Evolutionary conservation across 2,329 filamentous ascomycete genomes (phyloP), one percentile per base, ranked within the genome.

Genomic region (Chrysoporthe puriensis): DNA sequence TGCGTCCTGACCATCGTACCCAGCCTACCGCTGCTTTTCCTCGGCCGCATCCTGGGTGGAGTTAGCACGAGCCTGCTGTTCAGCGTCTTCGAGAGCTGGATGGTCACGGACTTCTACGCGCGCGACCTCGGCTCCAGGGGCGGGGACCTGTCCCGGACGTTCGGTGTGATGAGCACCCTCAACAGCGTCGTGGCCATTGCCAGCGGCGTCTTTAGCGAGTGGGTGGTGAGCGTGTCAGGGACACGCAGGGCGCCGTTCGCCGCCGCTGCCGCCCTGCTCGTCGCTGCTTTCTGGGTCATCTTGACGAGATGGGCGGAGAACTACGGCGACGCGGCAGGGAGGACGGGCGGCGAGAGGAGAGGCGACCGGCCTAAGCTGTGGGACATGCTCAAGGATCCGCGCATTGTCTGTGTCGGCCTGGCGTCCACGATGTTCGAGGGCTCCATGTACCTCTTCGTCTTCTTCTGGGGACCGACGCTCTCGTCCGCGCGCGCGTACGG

Each of bases 51-150:
- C 0, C 79, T 88, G 4, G 85, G 85, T 32, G 87, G 87, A 0
- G 69, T 88, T 58, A 83, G 82, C 40, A 85, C 85, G 44, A 87
- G 85, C 36, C 75, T 89, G 52, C 79, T 89, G 42, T 88, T 86
- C 77, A 86, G 82, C 56, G 84, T 83, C 5, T 88, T 88, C 70
- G 86, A 89, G 74, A 86, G 84, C 71, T 89, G 86, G 86, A 85
- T 89, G 79, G 82, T 89, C 40, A 82, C 84, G 3, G 85, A 87
- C 70, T 86, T 83, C 69, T 80, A 84, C 68, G 77, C 77, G 64
- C 77, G 81, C 54, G 76, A 78, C 50, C 73, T 84, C 42, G 78
- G 78, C 40, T 75, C 78, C 13, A 75, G 74, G 32, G 82, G 80
- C 3, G 75, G 76, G 26, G 79, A 80, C 43, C 75, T 88, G 61